Conservation (phyloP, 257 asterid species). For the Prunella vulgaris region DNA sequence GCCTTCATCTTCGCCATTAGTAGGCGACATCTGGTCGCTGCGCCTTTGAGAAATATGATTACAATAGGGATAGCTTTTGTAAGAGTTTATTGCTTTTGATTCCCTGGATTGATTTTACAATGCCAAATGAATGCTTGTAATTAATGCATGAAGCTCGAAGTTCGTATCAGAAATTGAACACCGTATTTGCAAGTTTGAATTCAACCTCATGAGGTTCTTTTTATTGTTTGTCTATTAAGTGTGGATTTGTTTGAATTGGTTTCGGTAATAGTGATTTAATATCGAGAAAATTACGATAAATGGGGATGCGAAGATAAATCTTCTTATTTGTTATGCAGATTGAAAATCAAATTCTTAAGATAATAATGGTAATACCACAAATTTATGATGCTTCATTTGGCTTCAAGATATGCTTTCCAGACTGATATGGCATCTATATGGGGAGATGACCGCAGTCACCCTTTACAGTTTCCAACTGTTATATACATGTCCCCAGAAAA, state of each 20-base stretch:
- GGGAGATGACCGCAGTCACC: background rate
- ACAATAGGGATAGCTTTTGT: background rate
- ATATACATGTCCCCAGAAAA: background rate
- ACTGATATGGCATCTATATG: background rate
- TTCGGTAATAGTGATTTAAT: background rate
- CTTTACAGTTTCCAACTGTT: background rate
- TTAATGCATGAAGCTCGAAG: background rate
- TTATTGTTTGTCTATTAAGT: background rate
- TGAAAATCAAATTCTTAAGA: background rate
- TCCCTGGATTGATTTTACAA: background rate
- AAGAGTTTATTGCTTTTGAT: background rate
- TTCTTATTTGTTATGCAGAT: background rate
- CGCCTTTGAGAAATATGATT: background rate
- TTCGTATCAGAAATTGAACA: background rate
- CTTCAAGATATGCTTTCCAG: background rate
- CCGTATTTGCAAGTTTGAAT: background rate
- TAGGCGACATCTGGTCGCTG: background rate
- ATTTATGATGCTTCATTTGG: background rate
- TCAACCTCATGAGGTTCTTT: background rate
- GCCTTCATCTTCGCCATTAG: slow-evolving; percentile 1
- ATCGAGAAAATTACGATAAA: background rate
- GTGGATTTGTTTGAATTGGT: background rate
- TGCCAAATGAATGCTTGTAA: background rate
- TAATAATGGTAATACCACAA: background rate
- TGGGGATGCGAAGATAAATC: background rate